A percentile compares a stretch with the other conserved stretches of the same genome.
Conservation (phyloP, 371 early-diverging fungal genomes). For the Mucor plumbeus region DNA sequence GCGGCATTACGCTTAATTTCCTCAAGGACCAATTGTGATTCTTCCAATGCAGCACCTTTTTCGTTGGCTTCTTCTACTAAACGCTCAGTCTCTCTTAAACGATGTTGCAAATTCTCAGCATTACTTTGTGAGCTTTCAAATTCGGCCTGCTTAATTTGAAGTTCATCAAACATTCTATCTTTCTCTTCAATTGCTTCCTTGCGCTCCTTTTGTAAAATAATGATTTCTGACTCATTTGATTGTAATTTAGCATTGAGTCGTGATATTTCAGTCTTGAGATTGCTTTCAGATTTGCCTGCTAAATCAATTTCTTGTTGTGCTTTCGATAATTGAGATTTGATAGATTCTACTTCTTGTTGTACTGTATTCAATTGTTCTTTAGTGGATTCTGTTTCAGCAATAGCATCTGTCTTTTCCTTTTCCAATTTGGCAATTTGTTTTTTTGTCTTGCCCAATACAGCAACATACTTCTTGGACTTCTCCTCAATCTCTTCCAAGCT, state of each 20-base stretch:
- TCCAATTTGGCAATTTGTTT: conserved; percentile 63
- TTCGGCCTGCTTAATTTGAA: conserved; percentile 72
- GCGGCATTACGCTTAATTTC: conserved; percentile 34
- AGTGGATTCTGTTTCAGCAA: conserved; percentile 50
- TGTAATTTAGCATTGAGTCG: conserved; percentile 37
- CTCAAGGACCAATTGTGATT: conserved; percentile 36
- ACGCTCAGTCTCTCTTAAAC: conserved; percentile 55
- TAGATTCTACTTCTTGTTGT: conserved; percentile 14
- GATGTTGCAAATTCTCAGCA: conserved; percentile 62
- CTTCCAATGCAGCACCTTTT: conserved; percentile 56
- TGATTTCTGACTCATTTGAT: conserved; percentile 43
- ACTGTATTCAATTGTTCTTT: conserved; percentile 25
- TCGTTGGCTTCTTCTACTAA: conserved; percentile 60
- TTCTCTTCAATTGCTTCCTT: conserved; percentile 59
- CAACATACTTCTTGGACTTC: conserved; percentile 58
- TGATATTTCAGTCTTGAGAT: conserved; percentile 35
- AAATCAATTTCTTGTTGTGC: conserved; percentile 13
- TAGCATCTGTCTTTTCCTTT: conserved; percentile 61
- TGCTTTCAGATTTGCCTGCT: conserved; percentile 20
- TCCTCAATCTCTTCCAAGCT: conserved; percentile 54
- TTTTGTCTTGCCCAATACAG: conserved; percentile 57
- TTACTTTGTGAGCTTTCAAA: conserved; percentile 70
- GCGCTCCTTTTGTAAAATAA: conserved; percentile 45
- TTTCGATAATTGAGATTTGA: conserved; percentile 17
- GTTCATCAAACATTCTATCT: conserved; percentile 64